phyloP scores from a whole-genome alignment of 176 grass and related monocot genomes.

The Pontederia paniculata region DNA sequence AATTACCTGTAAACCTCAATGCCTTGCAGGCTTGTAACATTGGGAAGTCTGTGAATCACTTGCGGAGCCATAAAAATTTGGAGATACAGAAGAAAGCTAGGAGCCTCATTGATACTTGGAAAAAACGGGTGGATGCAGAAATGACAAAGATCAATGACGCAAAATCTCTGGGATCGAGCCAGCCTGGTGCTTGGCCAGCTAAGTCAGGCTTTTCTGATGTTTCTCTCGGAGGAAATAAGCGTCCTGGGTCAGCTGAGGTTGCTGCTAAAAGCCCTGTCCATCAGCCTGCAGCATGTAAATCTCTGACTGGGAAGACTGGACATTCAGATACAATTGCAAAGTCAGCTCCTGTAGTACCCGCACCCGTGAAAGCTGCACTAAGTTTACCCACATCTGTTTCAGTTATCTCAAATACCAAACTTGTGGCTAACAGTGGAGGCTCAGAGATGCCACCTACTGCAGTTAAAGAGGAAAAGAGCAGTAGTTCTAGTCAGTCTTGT shows the following conservation, averaged over 20 bases:
- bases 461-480: constrained; percentile 69
- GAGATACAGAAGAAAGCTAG: constrained; percentile 94
- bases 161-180: constrained; percentile 41
- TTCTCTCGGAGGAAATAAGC: constrained; percentile 55
- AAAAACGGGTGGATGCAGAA: constrained; percentile 90
- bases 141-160: constrained; percentile 74
- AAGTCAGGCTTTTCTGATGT: constrained; percentile 55
- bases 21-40: constrained; percentile 82
- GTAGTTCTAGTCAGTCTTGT: constrained; percentile 84
- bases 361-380: constrained; percentile 28
- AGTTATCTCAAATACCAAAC: constrained; percentile 34
- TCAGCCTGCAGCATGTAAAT: constrained; percentile 36
- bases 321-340: constrained; percentile 26
- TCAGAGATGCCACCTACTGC: constrained; percentile 11
- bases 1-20: constrained; percentile 81
- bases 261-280: constrained; percentile 31
- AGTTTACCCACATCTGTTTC: constrained; percentile 12
- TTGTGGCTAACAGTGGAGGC: constrained; percentile 17
- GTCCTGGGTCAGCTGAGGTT: constrained; percentile 43
- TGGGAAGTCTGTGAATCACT: constrained; percentile 86
- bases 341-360: constrained; percentile 8
- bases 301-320: constrained; percentile 32
- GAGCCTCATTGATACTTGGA: constrained; percentile 83
- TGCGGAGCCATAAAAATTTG: constrained; percentile 68
- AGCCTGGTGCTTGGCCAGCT: constrained; percentile 53